Base-by-base conservation (phyloP, 768 basidiomycete genomes). In the Suillus brevipes region DNA sequence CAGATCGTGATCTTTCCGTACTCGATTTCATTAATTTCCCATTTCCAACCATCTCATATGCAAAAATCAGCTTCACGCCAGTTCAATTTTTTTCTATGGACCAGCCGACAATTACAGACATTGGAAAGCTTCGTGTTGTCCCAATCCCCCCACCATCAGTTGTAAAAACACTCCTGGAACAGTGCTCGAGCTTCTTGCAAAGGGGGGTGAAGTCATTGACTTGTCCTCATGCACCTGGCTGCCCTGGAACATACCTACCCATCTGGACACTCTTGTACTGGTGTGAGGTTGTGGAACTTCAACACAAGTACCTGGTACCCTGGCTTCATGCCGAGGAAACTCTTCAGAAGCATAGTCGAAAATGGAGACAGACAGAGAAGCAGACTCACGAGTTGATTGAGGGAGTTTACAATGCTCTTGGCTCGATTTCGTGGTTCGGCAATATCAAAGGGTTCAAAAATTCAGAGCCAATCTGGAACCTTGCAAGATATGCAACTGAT, bases 401-500 rank as follows among this genome's bases (percentile, higher is more conserved):
- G n/a, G 4, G 45, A 9, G 45, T 45, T 45, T 45, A 45, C 45
- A 45, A 45, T 45, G 45, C 45, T 45, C 45, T 45, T 10, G 45
- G 45, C 45, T 45, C n/a, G 9, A 45, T 45, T 45, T 45, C 6
- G 9, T 45, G 45, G 45, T 45, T 45, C 10, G n/a, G 45, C 45
- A 45, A 45, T n/a, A 8, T 45, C 45, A 45, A 45, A n/a, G 45
- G 45, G 45, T 45, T 45, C 9, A 4, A 45, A 45, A 43, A 43
- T 43, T 43, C 20, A 8, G 60, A 60, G 18, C 60, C 40, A 14
- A 45, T 60, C 18, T n/a, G 28, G 8, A 38, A 60, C 36, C 18
- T 60, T 36, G 36, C 34, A n/a, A 45, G 37, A 36, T 60, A 60
- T 40, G 36, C 60, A 42, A 60, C 60, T 23, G 18, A 60, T 43